Evolutionary conservation across 176 grass and related monocot species (phyloP).

Genomic region (Otatea glauca): DNA sequence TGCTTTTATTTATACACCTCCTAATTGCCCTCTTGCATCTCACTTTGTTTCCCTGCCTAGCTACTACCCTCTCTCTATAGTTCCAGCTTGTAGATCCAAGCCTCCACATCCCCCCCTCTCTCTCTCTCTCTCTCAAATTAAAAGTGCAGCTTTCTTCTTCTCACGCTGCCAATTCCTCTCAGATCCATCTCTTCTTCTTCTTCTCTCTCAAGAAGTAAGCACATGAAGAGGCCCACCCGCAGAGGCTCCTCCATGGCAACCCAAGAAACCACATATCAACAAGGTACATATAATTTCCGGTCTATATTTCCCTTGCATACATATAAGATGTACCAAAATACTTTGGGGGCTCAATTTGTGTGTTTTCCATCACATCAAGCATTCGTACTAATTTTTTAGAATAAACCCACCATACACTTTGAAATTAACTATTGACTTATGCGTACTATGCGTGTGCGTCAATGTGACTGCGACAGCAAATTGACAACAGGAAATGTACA

Average conservation of each 20-base stretch:
- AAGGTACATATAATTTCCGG: slow-evolving; percentile 36
- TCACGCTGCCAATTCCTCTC: background rate
- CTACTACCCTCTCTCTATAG: slow-evolving; percentile 15
- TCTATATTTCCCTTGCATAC: background rate
- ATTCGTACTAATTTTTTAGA: background rate
- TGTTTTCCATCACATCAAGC: background rate
- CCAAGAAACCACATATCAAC: slow-evolving; percentile 32
- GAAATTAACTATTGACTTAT: background rate
- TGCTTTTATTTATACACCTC: slow-evolving; percentile 52
- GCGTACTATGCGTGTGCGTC: background rate
- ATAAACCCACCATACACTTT: background rate
- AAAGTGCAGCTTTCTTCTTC: slow-evolving; percentile 6
- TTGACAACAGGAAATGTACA: background rate
- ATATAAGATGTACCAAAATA: background rate
- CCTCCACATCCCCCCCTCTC: background rate
- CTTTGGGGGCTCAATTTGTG: background rate
- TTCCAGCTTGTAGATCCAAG: slow-evolving; percentile 52
- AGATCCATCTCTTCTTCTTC: slow-evolving; percentile 38
- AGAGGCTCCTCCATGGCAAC: slow-evolving; percentile 37
- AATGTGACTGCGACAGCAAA: slow-evolving; percentile 15
- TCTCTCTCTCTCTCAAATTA: background rate
- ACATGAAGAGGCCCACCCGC: slow-evolving; percentile 64
- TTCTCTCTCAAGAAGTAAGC: slow-evolving; percentile 27
- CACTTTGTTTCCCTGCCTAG: slow-evolving; percentile 41
- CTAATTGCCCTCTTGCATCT: slow-evolving; percentile 52